These are phyloP conservation scores for Talaromyces sp. DNA, from an alignment of 2,329 filamentous ascomycete genomes.

Conservation along the genomic window DNA sequence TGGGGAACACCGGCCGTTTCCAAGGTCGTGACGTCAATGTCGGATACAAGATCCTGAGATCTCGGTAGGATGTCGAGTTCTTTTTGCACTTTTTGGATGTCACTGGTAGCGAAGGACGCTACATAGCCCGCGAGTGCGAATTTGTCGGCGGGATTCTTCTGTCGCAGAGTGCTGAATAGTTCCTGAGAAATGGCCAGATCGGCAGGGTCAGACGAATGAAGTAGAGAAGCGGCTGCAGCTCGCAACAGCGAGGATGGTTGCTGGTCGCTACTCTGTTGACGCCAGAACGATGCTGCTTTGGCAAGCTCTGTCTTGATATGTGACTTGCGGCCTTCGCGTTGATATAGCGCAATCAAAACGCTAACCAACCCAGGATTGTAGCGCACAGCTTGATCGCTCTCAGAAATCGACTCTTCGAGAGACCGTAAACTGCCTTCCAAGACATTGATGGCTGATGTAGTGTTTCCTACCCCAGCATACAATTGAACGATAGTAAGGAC, in stretches of 20 bases:
- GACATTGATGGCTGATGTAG: slow-evolving; percentile 66
- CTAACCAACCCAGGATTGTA: slow-evolving; percentile 82
- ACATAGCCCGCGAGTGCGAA: slow-evolving; percentile 77
- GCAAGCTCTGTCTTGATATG: slow-evolving; percentile 69
- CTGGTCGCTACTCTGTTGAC: slow-evolving; percentile 43
- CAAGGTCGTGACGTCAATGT: slow-evolving; percentile 41
- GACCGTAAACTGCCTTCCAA: slow-evolving; percentile 70
- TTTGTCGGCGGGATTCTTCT: slow-evolving; percentile 59
- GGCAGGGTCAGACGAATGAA: slow-evolving; percentile 65
- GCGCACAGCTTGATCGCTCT: slow-evolving; percentile 61
- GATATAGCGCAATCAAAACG: slow-evolving; percentile 72
- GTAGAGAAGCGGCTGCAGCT: slow-evolving; percentile 75
- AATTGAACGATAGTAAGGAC: slow-evolving; percentile 75
- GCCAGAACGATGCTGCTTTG: slow-evolving; percentile 78
- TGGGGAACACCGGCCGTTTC: slow-evolving; percentile 43
- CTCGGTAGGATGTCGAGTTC: slow-evolving; percentile 36
- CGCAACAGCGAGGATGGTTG: slow-evolving; percentile 63
- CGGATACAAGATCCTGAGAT: slow-evolving; percentile 38
- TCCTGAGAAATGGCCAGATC: slow-evolving; percentile 67
- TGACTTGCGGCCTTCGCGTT: slow-evolving; percentile 64
- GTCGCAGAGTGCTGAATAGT: slow-evolving; percentile 70
- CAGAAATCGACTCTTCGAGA: slow-evolving; percentile 58
- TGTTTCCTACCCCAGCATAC: slow-evolving; percentile 67
- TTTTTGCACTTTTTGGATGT: slow-evolving; percentile 33
- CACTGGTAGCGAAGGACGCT: slow-evolving; percentile 64